A percentile compares a stretch with the other conserved stretches of the same genome.
Conservation (phyloP, 1,284 basidiomycete genomes). For the Mycena citricolor region DNA sequence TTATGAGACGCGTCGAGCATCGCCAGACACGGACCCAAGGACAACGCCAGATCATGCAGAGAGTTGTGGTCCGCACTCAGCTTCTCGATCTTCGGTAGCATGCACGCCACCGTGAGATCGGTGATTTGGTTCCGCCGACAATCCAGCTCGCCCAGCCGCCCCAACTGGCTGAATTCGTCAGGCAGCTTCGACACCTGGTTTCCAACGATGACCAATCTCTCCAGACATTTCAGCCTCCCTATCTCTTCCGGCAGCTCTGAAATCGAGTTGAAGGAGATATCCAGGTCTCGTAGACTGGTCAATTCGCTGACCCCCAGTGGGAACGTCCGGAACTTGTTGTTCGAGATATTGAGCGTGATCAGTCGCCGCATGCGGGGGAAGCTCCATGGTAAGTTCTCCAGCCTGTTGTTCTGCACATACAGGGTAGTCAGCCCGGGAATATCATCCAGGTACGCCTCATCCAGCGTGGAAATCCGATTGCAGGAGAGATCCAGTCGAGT, state of each 20-base stretch:
- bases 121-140: constrained; percentile 81
- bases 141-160: constrained; percentile 72
- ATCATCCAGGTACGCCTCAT: constrained; percentile 81
- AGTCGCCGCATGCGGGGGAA: constrained; percentile 77
- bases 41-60: constrained; percentile 77
- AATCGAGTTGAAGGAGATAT: constrained; percentile 95
- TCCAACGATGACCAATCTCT: constrained; percentile 83
- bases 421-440: constrained; percentile 76
- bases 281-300: constrained; percentile 77
- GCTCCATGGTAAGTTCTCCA: constrained; percentile 85
- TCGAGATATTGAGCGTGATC: constrained; percentile 89
- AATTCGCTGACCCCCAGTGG: constrained; percentile 81
- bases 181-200: constrained; percentile 86
- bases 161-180: constrained; percentile 59
- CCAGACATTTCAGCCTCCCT: constrained; percentile 67
- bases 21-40: constrained; percentile 62
- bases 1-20: constrained; percentile 75
- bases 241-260: constrained; percentile 81
- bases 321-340: constrained; percentile 90
- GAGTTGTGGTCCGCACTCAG: constrained; percentile 82
- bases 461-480: constrained; percentile 90
- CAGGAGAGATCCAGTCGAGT: constrained; percentile 89
- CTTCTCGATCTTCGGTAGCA: constrained; percentile 66
- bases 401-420: constrained; percentile 90
- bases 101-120: constrained; percentile 70